Percentiles rank a stretch among this genome's conserved stretches.
Conservation (phyloP, 345 rosid species). For the Eucalyptus curtisii region DNA sequence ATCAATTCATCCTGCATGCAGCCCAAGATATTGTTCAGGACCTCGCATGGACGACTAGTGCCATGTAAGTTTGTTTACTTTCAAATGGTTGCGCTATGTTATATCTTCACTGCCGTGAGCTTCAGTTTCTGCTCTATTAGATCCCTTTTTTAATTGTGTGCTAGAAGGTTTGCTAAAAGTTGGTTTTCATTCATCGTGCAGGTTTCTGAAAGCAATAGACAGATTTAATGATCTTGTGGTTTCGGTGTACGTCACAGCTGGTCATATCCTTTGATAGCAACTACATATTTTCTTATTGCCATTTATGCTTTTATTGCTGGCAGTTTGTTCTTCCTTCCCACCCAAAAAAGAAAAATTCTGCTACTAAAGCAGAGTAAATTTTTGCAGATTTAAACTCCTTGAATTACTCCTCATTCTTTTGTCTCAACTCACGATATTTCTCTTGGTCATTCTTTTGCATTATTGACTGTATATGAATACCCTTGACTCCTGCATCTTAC, state of each 20-base stretch:
- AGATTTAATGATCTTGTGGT: conserved; percentile 89
- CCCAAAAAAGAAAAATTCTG: not conserved
- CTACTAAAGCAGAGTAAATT: not conserved
- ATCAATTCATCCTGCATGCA: conserved; percentile 88
- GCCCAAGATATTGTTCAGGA: conserved; percentile 96
- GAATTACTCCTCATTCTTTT: not conserved
- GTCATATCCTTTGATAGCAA: conserved; percentile 70
- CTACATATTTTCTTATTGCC: not conserved
- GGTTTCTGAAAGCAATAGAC: conserved; percentile 92
- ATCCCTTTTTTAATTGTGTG: not conserved
- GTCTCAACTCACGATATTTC: not conserved
- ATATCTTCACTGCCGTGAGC: not conserved
- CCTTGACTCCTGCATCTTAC: conserved; percentile 41
- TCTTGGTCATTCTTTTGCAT: not conserved
- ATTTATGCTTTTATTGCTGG: not conserved
- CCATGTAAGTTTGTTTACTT: conserved; percentile 44
- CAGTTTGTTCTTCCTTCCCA: not conserved
- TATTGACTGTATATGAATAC: not conserved
- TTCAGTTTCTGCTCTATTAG: not conserved
- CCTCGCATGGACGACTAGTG: conserved; percentile 94
- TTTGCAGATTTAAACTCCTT: not conserved
- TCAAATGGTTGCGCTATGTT: not conserved
- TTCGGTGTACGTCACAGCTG: conserved; percentile 92
- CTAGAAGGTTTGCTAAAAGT: not conserved
- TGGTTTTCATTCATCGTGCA: not conserved